Conservation (phyloP, 805 yeast species). For the Pichia eremophila region DNA sequence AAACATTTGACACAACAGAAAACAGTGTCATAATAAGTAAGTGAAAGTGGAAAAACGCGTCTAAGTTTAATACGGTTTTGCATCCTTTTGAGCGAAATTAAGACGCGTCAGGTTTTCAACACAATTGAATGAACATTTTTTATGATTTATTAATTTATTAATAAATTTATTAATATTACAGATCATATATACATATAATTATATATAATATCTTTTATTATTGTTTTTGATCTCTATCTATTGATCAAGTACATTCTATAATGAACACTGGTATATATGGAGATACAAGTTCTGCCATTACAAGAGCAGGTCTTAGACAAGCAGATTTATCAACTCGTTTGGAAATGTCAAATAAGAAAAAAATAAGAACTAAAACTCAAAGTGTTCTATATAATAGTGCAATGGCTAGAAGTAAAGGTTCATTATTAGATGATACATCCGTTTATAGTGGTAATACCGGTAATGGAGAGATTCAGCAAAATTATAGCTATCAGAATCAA, state of each 20-base stretch:
- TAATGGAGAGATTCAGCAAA: not conserved
- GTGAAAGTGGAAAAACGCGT: no score
- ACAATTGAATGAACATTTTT: no score
- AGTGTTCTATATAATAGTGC: constrained; percentile 7
- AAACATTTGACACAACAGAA: no score
- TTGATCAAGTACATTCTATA: no score
- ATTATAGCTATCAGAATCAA: not conserved
- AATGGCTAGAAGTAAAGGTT: constrained; percentile 4
- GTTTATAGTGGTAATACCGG: constrained; percentile 5
- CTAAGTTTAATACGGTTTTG: no score
- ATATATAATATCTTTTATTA: no score
- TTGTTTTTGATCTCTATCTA: not conserved
- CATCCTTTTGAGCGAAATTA: no score
- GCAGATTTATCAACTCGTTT: constrained; percentile 21
- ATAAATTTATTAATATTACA: no score
- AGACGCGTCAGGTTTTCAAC: no score
- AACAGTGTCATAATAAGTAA: no score
- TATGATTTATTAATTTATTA: no score
- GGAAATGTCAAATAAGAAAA: constrained; percentile 15
- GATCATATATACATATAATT: no score
- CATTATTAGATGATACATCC: constrained; percentile 8
- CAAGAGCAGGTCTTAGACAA: constrained; percentile 25
- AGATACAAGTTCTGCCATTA: constrained; percentile 18
- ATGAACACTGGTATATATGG: constrained; percentile 17
- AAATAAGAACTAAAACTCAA: constrained; percentile 19